Conservation (phyloP, 306 rosid species). For the Begonia loranthoides region DNA sequence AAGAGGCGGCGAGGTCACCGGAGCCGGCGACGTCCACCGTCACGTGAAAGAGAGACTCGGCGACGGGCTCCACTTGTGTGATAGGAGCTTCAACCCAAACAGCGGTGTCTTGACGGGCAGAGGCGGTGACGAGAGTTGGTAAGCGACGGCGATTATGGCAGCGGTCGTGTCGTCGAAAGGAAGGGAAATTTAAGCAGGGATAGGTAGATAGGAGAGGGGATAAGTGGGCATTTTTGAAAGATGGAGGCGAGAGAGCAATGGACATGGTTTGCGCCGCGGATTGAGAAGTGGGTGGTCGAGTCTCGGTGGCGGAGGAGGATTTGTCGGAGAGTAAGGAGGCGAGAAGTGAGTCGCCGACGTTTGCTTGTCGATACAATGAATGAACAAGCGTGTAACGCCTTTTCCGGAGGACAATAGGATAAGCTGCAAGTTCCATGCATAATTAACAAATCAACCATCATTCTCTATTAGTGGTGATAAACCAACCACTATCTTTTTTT, state of each 20-base stretch:
- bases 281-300: too few relatives aligned
- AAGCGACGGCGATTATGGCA: slow-evolving; percentile 15
- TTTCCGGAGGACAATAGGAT: neutral
- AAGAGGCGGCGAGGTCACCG: slow-evolving; percentile 54
- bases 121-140: slow-evolving; percentile 33
- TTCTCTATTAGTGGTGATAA: too few relatives aligned
- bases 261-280: slow-evolving; percentile 24
- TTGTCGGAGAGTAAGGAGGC: slow-evolving; percentile 14
- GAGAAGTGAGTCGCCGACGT: too few relatives aligned
- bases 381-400: slow-evolving; percentile 7
- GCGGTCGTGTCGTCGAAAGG: slow-evolving; percentile 14
- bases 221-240: slow-evolving; percentile 49
- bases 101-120: slow-evolving; percentile 67
- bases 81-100: slow-evolving; percentile 75
- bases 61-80: slow-evolving; percentile 49
- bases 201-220: slow-evolving; percentile 58
- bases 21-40: slow-evolving; percentile 73
- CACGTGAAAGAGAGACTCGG: slow-evolving; percentile 77
- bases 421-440: slow-evolving; percentile 39
- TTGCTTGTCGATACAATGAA: slow-evolving; percentile 13
- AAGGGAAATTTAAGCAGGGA: slow-evolving; percentile 39
- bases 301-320: too few relatives aligned
- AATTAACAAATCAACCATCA: too few relatives aligned
- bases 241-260: slow-evolving; percentile 13
- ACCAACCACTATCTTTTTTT: too few relatives aligned